Conservation (phyloP, 2,329 filamentous ascomycete genomes). For the Chlorencoelia australis region DNA sequence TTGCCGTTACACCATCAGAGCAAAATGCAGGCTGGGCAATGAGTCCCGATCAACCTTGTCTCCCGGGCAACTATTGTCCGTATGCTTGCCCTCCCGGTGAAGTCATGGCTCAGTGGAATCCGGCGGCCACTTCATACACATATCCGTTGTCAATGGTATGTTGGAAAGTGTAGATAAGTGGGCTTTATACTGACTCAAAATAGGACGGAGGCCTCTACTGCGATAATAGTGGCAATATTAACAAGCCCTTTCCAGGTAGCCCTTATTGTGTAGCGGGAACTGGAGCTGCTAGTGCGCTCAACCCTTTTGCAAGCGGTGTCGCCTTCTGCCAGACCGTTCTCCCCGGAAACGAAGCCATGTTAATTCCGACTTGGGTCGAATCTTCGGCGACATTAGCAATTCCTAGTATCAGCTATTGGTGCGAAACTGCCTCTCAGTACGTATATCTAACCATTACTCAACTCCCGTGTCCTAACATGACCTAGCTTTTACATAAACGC, state of each 20-base stretch:
- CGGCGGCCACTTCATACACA: slow-evolving; percentile 51
- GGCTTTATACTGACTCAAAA: slow-evolving; percentile 9
- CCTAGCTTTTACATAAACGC: slow-evolving; percentile 67
- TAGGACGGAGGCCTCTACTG: slow-evolving; percentile 69
- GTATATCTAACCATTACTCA: slow-evolving; percentile 26
- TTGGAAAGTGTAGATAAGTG: slow-evolving; percentile 8
- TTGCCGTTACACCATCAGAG: slow-evolving; percentile 52
- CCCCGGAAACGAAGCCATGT: slow-evolving; percentile 72
- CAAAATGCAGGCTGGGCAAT: slow-evolving; percentile 71
- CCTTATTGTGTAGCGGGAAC: slow-evolving; percentile 63
- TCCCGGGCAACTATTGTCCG: slow-evolving; percentile 60
- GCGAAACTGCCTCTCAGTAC: slow-evolving; percentile 62
- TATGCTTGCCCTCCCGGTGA: slow-evolving; percentile 67
- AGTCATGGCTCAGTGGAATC: slow-evolving; percentile 73
- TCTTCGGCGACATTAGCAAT: slow-evolving; percentile 53
- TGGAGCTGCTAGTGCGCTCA: slow-evolving; percentile 54
- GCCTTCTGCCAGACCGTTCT: slow-evolving; percentile 73
- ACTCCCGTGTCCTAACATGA: slow-evolving; percentile 12
- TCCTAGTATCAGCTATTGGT: slow-evolving; percentile 62
- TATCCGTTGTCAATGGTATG: slow-evolving; percentile 65
- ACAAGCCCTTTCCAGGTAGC: slow-evolving; percentile 58
- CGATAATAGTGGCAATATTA: slow-evolving; percentile 51
- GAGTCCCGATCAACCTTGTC: slow-evolving; percentile 63
- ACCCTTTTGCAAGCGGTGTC: slow-evolving; percentile 51
- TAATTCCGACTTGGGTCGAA: slow-evolving; percentile 64